These are phyloP conservation scores for Lactarius vividus DNA, from an alignment of 768 basidiomycete species.

Conservation along the genomic window DNA sequence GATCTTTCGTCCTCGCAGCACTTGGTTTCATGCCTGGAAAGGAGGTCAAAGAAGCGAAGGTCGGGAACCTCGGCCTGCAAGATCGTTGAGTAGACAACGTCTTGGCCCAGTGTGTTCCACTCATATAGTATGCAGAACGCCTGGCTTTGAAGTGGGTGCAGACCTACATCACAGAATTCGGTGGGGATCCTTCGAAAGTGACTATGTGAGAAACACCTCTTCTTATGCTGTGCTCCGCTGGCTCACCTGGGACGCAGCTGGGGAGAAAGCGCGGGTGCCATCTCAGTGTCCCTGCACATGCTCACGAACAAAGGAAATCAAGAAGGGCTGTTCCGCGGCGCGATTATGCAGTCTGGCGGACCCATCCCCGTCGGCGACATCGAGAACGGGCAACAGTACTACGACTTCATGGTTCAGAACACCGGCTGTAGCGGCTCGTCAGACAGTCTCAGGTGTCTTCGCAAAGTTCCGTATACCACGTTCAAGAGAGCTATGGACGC, in stretches of 20 bases:
- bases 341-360: slow-evolving; percentile 46
- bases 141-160: slow-evolving; percentile 64
- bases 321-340: slow-evolving; percentile 41
- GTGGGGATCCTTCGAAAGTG: slow-evolving; percentile 61
- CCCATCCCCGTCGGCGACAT: slow-evolving; percentile 36
- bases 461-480: slow-evolving; percentile 35
- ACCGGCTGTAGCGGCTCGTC: slow-evolving; percentile 37
- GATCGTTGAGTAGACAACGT: slow-evolving; percentile 47
- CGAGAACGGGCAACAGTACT: slow-evolving; percentile 37
- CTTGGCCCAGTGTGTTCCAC: background rate
- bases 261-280: slow-evolving; percentile 58
- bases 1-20: slow-evolving; percentile 28
- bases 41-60: slow-evolving; percentile 50
- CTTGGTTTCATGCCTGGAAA: slow-evolving; percentile 53
- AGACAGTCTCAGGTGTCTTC: slow-evolving; percentile 46
- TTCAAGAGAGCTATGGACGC: slow-evolving; percentile 37
- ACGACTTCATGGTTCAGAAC: slow-evolving; percentile 41
- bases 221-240: slow-evolving; percentile 9
- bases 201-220: slow-evolving; percentile 43
- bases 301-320: slow-evolving; percentile 39
- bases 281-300: slow-evolving; percentile 45
- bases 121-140: slow-evolving; percentile 41
- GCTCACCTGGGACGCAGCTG: slow-evolving; percentile 33
- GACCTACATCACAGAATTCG: slow-evolving; percentile 60
- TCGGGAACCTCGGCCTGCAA: slow-evolving; percentile 66